phyloP scores from a whole-genome alignment of 495 filamentous ascomycete genomes.

The Annulohypoxylon moriforme region DNA sequence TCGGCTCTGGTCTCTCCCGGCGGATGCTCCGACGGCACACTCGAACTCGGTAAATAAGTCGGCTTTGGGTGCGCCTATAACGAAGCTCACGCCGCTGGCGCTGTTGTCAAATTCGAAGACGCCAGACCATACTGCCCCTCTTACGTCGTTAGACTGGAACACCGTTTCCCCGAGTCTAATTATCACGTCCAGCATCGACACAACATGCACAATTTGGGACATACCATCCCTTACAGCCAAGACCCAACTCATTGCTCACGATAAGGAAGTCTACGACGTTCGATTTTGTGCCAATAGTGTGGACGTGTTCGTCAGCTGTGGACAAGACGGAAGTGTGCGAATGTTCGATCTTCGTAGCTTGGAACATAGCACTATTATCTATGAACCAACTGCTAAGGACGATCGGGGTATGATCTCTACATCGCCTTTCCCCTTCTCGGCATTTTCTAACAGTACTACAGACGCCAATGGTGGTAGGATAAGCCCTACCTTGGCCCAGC shows the following conservation, averaged over 20 bases:
- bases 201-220: slow-evolving; percentile 99
- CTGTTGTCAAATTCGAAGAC: slow-evolving; percentile 98
- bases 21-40: slow-evolving; percentile 63
- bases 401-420: slow-evolving; percentile 73
- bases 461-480: slow-evolving; percentile 63
- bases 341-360: slow-evolving; percentile 99
- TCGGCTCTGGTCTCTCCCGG: slow-evolving; percentile 87
- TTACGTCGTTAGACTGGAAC: slow-evolving; percentile 98
- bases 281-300: slow-evolving; percentile 96
- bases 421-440: not conserved
- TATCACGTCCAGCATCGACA: slow-evolving; percentile 98
- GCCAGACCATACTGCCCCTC: slow-evolving; percentile 94
- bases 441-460: slow-evolving; percentile 42
- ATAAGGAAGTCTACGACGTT: slow-evolving; percentile 99
- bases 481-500: slow-evolving; percentile 73
- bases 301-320: slow-evolving; percentile 97
- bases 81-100: slow-evolving; percentile 93
- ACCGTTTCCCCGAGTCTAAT: slow-evolving; percentile 94
- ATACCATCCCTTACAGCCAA: slow-evolving; percentile 98
- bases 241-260: slow-evolving; percentile 97
- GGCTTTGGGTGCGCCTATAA: slow-evolving; percentile 70
- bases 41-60: slow-evolving; percentile 82
- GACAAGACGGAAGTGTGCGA: slow-evolving; percentile 95
- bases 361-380: slow-evolving; percentile 99
- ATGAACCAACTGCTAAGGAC: slow-evolving; percentile 91